Evolutionary conservation across 257 asterid genomes (phyloP).

Genomic region (Gentiana straminea): DNA sequence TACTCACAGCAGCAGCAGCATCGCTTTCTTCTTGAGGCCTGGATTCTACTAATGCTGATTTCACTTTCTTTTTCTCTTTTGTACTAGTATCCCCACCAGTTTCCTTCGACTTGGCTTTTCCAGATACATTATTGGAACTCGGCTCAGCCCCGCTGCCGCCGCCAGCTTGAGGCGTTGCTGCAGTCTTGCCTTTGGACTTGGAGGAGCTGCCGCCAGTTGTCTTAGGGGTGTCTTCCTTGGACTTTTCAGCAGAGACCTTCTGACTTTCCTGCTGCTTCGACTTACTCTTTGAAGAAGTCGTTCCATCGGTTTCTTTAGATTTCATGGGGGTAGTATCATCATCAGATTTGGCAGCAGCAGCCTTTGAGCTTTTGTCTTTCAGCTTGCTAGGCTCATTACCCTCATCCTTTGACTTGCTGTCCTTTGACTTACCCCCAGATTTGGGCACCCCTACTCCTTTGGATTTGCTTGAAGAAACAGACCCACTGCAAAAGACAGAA

Average conservation of each 20-base stretch:
- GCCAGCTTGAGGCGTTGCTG: slow-evolving; percentile 11
- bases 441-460: slow-evolving; percentile 32
- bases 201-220: slow-evolving; percentile 21
- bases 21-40: too few relatives aligned
- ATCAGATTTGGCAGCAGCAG: slow-evolving; percentile 30
- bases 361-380: slow-evolving; percentile 28
- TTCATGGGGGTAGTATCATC: slow-evolving; percentile 18
- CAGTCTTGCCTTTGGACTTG: slow-evolving; percentile 44
- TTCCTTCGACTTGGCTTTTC: slow-evolving; percentile 41
- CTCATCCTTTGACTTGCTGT: slow-evolving; percentile 27
- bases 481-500: slow-evolving; percentile 10
- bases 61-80: slow-evolving; percentile 30
- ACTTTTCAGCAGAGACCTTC: slow-evolving; percentile 10
- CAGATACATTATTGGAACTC: slow-evolving; percentile 27
- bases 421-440: slow-evolving; percentile 40
- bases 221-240: slow-evolving; percentile 35
- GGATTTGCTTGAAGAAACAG: slow-evolving; percentile 33
- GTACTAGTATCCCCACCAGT: slow-evolving; percentile 9
- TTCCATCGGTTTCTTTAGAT: slow-evolving; percentile 15
- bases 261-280: too few relatives aligned
- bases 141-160: slow-evolving; percentile 12
- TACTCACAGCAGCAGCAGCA: too few relatives aligned
- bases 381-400: slow-evolving; percentile 30
- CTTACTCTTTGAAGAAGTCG: too few relatives aligned
- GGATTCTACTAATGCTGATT: too few relatives aligned